Evolutionary conservation across 345 rosid species (phyloP).

Genomic region (Hibiscus tridactylites): DNA sequence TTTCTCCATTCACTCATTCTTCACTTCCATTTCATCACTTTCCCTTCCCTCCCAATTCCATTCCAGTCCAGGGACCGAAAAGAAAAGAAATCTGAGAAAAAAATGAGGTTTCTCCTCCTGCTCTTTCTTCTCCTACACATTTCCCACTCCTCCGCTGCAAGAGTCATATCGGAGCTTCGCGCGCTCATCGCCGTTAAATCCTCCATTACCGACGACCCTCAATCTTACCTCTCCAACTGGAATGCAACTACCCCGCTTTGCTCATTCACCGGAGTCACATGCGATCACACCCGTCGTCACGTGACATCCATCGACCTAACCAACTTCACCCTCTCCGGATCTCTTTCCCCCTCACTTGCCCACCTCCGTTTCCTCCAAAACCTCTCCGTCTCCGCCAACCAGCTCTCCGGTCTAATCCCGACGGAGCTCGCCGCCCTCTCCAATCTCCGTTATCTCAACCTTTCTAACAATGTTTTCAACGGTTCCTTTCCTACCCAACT

Average conservation of each 20-base stretch:
- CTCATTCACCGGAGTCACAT: conserved; percentile 59
- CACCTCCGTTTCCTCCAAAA: conserved; percentile 62
- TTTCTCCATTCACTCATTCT: background rate
- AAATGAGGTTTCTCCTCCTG: conserved; percentile 40
- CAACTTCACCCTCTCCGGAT: conserved; percentile 56
- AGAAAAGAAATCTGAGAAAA: conserved; percentile 8
- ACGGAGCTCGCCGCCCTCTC: conserved; percentile 47
- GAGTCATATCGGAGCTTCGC: conserved; percentile 45
- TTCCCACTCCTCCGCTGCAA: conserved; percentile 28
- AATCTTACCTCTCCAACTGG: conserved; percentile 56
- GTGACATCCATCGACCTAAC: conserved; percentile 59
- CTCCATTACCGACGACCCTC: conserved; percentile 50
- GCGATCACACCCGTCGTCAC: conserved; percentile 58
- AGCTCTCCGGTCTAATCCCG: conserved; percentile 65
- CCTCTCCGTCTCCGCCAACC: conserved; percentile 49
- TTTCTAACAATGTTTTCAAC: conserved; percentile 74
- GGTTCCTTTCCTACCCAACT: conserved; percentile 60
- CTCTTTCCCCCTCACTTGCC: conserved; percentile 50
- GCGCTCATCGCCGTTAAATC: conserved; percentile 78
- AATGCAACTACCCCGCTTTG: conserved; percentile 44
- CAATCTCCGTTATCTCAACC: conserved; percentile 55
- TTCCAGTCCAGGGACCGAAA: conserved; percentile 2
- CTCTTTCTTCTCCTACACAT: conserved; percentile 33
- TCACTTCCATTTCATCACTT: background rate
- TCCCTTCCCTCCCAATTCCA: conserved; percentile 8